phyloP scores from a whole-genome alignment of 2,329 filamentous ascomycete species.

The Elsinoe australis region DNA sequence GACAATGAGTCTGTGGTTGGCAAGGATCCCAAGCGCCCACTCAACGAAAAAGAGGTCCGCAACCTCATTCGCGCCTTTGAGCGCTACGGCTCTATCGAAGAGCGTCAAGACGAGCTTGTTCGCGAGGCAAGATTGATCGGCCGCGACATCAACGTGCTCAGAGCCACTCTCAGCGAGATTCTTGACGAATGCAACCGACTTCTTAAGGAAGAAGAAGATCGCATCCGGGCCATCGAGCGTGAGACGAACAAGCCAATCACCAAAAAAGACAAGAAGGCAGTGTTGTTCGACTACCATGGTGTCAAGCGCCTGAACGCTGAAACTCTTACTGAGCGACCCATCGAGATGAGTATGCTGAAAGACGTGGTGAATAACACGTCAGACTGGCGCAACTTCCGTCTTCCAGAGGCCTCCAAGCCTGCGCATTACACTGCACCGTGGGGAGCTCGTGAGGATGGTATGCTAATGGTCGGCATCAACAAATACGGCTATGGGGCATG shows the following conservation, averaged over 20 bases:
- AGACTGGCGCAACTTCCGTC: constrained; percentile 73
- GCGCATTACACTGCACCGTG: constrained; percentile 87
- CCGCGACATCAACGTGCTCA: constrained; percentile 74
- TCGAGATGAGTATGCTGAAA: constrained; percentile 77
- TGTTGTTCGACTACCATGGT: constrained; percentile 87
- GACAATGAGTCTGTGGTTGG: constrained; percentile 45
- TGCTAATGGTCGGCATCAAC: constrained; percentile 90
- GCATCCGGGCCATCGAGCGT: constrained; percentile 57
- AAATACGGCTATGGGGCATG: constrained; percentile 93
- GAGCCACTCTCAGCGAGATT: constrained; percentile 67
- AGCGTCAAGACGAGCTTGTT: constrained; percentile 79
- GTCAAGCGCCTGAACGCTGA: constrained; percentile 94
- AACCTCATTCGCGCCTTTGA: constrained; percentile 87
- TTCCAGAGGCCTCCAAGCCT: constrained; percentile 84
- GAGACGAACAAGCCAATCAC: constrained; percentile 71
- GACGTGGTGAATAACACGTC: constrained; percentile 57
- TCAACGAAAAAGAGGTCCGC: constrained; percentile 86
- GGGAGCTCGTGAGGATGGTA: constrained; percentile 90
- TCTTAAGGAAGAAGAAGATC: constrained; percentile 63
- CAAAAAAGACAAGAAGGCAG: constrained; percentile 96
- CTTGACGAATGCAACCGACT: constrained; percentile 63
- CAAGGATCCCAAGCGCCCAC: constrained; percentile 74
- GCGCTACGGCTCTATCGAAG: constrained; percentile 81
- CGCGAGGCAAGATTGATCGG: constrained; percentile 76
- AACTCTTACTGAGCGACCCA: constrained; percentile 83